These are phyloP conservation scores for Pharus latifolius DNA, from an alignment of 176 grass and related monocot genomes.

Conservation along the genomic window DNA sequence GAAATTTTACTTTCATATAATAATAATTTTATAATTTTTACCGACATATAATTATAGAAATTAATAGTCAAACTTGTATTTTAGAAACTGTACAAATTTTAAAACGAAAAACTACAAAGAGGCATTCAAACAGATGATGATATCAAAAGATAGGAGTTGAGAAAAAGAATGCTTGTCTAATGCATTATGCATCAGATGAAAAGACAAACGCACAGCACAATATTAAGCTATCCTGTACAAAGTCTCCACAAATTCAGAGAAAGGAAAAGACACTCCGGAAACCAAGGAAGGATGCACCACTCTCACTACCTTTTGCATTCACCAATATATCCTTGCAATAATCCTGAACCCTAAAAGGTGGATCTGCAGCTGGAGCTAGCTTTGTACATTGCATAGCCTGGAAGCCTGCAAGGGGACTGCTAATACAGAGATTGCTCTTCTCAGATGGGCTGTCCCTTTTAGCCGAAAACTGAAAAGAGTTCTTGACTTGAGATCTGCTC, in stretches of 20 bases:
- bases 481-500: slow-evolving; percentile 11
- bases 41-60: too few relatives aligned
- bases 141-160: too few relatives aligned
- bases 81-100: too few relatives aligned
- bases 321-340: slow-evolving; percentile 15
- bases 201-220: too few relatives aligned
- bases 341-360: slow-evolving; percentile 23
- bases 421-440: slow-evolving; percentile 26
- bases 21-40: too few relatives aligned
- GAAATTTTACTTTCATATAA: background rate
- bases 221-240: background rate
- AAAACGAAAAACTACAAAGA: background rate
- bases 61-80: too few relatives aligned
- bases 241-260: slow-evolving; percentile 27
- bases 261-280: slow-evolving; percentile 79
- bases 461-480: background rate
- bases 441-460: slow-evolving; percentile 4
- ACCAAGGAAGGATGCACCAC: slow-evolving; percentile 8
- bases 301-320: slow-evolving; percentile 3
- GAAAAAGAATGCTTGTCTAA: too few relatives aligned
- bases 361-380: background rate
- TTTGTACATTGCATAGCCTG: slow-evolving; percentile 14
- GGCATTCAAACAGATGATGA: background rate
- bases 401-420: slow-evolving; percentile 20
- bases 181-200: too few relatives aligned